A percentile compares a stretch with the other conserved stretches of the same genome.
Conservation (phyloP, 2,329 filamentous ascomycete species). For the Epichloe glyceriae region DNA sequence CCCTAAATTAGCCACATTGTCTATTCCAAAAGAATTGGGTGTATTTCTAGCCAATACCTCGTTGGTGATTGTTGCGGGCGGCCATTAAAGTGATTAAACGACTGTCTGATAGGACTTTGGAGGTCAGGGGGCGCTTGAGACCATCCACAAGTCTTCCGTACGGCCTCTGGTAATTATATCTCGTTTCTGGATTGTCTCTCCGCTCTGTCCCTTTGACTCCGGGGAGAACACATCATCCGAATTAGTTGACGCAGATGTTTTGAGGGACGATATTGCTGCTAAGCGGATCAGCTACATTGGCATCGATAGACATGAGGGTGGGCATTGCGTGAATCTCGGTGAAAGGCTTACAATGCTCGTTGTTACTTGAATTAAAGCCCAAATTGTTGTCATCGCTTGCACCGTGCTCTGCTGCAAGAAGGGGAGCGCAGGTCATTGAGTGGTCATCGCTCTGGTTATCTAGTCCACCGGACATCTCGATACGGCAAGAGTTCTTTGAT, state of each 20-base stretch:
- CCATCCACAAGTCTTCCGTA: not conserved
- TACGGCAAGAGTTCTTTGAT: not conserved
- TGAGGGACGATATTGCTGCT: not conserved
- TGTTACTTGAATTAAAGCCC: not conserved
- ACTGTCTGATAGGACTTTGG: constrained; percentile 3
- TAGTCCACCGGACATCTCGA: constrained; percentile 2
- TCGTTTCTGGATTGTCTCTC: not conserved
- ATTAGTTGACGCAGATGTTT: not conserved
- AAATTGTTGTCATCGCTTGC: not conserved
- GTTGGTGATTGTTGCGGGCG: not conserved
- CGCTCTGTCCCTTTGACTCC: not conserved
- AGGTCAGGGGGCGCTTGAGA: not conserved
- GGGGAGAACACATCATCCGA: constrained; percentile 1
- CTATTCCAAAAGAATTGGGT: not conserved
- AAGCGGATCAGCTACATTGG: not conserved
- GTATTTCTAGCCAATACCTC: not conserved
- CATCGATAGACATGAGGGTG: not conserved
- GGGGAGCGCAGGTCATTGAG: not conserved
- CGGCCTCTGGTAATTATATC: not conserved
- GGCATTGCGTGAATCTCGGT: not conserved
- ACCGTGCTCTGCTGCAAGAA: not conserved
- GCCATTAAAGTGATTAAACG: not conserved
- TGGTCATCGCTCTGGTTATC: not conserved
- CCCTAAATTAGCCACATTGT: not conserved
- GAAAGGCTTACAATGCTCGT: not conserved